Evolutionary conservation across 345 rosid genomes (phyloP).

Genomic region (Camelina hispida): DNA sequence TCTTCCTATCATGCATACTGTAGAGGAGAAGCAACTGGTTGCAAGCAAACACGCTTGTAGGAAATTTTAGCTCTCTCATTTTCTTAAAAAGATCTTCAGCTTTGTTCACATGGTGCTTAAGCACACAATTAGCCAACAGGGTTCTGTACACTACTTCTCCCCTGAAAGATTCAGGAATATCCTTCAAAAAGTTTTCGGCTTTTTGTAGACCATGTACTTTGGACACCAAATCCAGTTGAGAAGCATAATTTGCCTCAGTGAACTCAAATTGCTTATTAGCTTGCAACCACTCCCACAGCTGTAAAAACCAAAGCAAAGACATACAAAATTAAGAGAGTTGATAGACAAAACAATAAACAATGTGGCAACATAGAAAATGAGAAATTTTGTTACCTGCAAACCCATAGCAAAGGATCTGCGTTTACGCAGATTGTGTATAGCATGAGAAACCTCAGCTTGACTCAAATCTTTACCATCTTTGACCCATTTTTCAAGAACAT

Average conservation of each 20-base stretch:
- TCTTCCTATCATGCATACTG: slow-evolving; percentile 71
- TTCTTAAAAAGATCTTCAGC: slow-evolving; percentile 77
- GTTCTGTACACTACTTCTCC: slow-evolving; percentile 75
- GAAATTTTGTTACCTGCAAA: slow-evolving; percentile 58
- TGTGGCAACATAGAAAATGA: background rate
- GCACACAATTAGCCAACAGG: slow-evolving; percentile 72
- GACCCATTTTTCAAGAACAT: slow-evolving; percentile 64
- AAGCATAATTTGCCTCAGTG: slow-evolving; percentile 75
- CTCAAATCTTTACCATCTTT: slow-evolving; percentile 68
- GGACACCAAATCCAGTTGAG: slow-evolving; percentile 78
- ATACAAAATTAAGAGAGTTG: background rate
- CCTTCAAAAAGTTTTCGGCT: slow-evolving; percentile 67
- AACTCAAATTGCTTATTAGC: slow-evolving; percentile 58
- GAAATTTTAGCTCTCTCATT: slow-evolving; percentile 76
- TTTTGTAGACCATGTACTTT: slow-evolving; percentile 66
- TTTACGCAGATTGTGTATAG: slow-evolving; percentile 63
- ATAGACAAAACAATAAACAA: background rate
- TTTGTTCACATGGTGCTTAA: slow-evolving; percentile 52
- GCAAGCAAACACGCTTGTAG: slow-evolving; percentile 72
- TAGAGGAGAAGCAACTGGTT: slow-evolving; percentile 90
- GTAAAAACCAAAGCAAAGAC: slow-evolving; percentile 36
- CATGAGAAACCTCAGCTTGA: slow-evolving; percentile 50
- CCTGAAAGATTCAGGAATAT: slow-evolving; percentile 68
- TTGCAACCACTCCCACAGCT: slow-evolving; percentile 90
- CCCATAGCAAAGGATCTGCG: slow-evolving; percentile 70